Base-by-base conservation (phyloP, 306 rosid genomes). In the Dalbergia oliveri region DNA sequence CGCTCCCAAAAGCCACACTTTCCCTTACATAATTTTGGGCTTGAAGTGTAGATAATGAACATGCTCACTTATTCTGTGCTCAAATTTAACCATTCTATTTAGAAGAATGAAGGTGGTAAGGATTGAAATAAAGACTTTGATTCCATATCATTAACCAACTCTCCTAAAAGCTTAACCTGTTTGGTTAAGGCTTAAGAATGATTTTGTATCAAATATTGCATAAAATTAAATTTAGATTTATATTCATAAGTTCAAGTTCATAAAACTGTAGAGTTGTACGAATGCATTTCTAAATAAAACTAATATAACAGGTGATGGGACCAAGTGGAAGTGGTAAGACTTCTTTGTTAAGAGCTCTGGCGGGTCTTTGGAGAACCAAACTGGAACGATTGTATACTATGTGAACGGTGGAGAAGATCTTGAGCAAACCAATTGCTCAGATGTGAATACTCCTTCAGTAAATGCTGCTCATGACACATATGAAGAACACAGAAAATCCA, bases 281-380 rank as follows among this genome's bases (percentile, higher is more conserved):
- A 19, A 15, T 70, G 79, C 61, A 65, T 56, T 73, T 77, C 9
- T 41, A 58, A 50, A 69, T 75, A 23, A 70, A 56, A 71, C 51
- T 68, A 13, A 69, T 63, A 83, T 76, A 61, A 81, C 89, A 95
- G 98, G 91, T 93, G 61, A 90, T 86, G 69, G 98, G 99, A 69
- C 98, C 96, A 18, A 95, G 99, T 60, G 98, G 98, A 76, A 85
- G 97, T 57, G 98, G 98, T 11, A 95, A 93, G 84, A 95, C 99
- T 68, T 95, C 97, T 67, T 86, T 95, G 82, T 82, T 95, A 82
- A 88, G 98, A 90, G 92, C 92, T 63, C 78, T 93, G 97, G 94
- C 99, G 77, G 99, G 99, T 87, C 93, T 93, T 61, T 95, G 97
- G 98, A 90, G 77, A 84, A 82, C 89, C 58, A 98, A 76, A 90